These are phyloP conservation scores for Cynara cardunculus DNA, from an alignment of 129 eudicot genomes.

Conservation along the genomic window DNA sequence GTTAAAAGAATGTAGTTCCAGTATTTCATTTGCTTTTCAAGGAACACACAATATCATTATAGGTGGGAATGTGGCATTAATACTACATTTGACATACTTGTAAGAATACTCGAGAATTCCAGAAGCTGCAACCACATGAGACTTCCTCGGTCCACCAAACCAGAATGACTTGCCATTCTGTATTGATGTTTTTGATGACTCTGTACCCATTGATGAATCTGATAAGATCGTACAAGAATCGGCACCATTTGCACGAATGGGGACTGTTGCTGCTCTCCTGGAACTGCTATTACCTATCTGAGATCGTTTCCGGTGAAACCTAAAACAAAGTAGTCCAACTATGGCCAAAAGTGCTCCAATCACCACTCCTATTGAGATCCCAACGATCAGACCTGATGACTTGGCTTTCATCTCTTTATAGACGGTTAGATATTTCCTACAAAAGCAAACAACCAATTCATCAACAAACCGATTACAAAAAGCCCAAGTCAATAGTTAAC, in stretches of 20 bases:
- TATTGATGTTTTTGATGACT: conserved; percentile 52
- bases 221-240: conserved; percentile 74
- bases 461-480: conserved; percentile 16
- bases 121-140: conserved; percentile 77
- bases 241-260: conserved; percentile 81
- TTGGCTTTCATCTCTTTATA: conserved; percentile 51
- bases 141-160: conserved; percentile 62
- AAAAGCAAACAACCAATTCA: conserved; percentile 16
- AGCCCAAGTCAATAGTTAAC: background rate
- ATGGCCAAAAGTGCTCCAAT: conserved; percentile 74
- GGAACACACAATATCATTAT: background rate
- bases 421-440: background rate
- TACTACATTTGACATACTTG: conserved; percentile 47
- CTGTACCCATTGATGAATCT: conserved; percentile 79
- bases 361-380: conserved; percentile 88
- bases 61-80: background rate
- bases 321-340: conserved; percentile 56
- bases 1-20: background rate
- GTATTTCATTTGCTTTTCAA: background rate
- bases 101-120: conserved; percentile 87
- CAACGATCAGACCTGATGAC: conserved; percentile 69
- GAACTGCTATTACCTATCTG: conserved; percentile 91
- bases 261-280: conserved; percentile 61
- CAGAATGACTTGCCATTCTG: conserved; percentile 42
- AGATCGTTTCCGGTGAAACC: conserved; percentile 61